Percentiles rank a stretch among this genome's conserved stretches.
Conservation (phyloP, 257 asterid species). For the Eucommia ulmoides region DNA sequence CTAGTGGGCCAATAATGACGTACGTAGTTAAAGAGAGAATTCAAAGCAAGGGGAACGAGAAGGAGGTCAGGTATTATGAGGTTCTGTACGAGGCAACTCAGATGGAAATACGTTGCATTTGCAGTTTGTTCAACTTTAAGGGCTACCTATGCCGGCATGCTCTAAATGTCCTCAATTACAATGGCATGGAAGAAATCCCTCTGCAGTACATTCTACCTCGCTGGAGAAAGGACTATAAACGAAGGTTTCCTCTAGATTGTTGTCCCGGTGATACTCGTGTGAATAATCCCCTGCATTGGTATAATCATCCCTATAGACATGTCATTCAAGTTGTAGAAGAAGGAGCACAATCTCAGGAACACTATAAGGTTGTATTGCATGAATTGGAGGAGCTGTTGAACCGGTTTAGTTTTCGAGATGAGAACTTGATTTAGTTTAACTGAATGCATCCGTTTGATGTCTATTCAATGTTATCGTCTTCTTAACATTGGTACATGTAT, state of each 20-base stretch:
- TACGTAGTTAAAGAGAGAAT: conserved; percentile 33
- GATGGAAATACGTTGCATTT: conserved; percentile 46
- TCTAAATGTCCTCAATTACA: conserved; percentile 36
- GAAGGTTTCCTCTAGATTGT: conserved; percentile 10
- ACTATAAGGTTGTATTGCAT: conserved; percentile 25
- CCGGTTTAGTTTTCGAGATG: conserved; percentile 16
- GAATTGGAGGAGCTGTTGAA: conserved; percentile 24
- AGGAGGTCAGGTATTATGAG: conserved; percentile 39
- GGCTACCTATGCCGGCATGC: conserved; percentile 60
- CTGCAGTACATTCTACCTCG: conserved; percentile 34
- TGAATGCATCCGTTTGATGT: too few relatives aligned
- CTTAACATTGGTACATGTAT: too few relatives aligned
- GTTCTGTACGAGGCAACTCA: conserved; percentile 39
- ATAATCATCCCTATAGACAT: conserved; percentile 18
- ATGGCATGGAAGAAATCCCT: conserved; percentile 46
- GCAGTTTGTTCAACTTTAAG: conserved; percentile 40
- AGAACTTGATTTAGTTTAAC: conserved; percentile 6
- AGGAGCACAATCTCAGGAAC: conserved; percentile 36
- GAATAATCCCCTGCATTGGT: conserved; percentile 20
- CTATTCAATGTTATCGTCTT: too few relatives aligned
- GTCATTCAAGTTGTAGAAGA: conserved; percentile 31
- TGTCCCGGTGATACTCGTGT: conserved; percentile 14
- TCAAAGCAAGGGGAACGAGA: conserved; percentile 22
- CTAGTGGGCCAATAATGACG: conserved; percentile 32
- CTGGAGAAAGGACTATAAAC: conserved; percentile 37